A percentile compares a stretch with the other conserved stretches of the same genome.
These are phyloP conservation scores for Setaria italica DNA, from an alignment of 202 grass and related monocot species.

Conservation along the genomic window DNA sequence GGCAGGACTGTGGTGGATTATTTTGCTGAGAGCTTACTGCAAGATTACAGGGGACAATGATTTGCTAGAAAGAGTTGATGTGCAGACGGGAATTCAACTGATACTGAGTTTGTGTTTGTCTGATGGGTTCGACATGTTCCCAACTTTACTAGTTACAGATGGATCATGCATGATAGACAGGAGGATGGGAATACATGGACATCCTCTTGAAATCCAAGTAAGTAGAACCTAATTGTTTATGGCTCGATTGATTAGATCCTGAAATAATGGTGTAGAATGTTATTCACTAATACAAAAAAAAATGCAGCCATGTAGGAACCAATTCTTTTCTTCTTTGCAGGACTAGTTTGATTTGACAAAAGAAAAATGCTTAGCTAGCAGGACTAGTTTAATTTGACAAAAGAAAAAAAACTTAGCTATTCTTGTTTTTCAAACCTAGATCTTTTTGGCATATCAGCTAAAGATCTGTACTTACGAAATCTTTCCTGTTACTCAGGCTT, in stretches of 20 bases:
- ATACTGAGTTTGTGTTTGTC: constrained; percentile 90
- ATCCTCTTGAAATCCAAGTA: constrained; percentile 99
- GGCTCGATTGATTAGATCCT: background rate
- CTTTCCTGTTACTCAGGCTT: constrained; percentile 62
- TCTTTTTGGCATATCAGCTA: constrained; percentile 1
- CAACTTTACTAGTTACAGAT: constrained; percentile 94
- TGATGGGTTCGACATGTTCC: constrained; percentile 99
- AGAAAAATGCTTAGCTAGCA: background rate
- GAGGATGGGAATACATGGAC: constrained; percentile 98
- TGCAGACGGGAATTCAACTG: constrained; percentile 93
- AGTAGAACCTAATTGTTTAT: constrained; percentile 28
- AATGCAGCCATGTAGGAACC: background rate
- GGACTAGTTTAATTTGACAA: constrained; percentile 12
- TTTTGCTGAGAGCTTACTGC: constrained; percentile 97
- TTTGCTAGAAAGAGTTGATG: constrained; percentile 93
- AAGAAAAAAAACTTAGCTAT: background rate
- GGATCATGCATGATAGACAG: constrained; percentile 99
- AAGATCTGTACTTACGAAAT: constrained; percentile 28
- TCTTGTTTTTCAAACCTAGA: constrained; percentile 16
- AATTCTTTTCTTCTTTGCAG: background rate
- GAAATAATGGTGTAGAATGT: background rate
- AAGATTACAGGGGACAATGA: constrained; percentile 93
- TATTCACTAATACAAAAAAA: constrained; percentile 1
- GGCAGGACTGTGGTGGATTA: constrained; percentile 98
- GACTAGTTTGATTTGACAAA: constrained; percentile 18